Base-by-base conservation (phyloP, 1,284 basidiomycete species). In the Moniliella sp. region DNA sequence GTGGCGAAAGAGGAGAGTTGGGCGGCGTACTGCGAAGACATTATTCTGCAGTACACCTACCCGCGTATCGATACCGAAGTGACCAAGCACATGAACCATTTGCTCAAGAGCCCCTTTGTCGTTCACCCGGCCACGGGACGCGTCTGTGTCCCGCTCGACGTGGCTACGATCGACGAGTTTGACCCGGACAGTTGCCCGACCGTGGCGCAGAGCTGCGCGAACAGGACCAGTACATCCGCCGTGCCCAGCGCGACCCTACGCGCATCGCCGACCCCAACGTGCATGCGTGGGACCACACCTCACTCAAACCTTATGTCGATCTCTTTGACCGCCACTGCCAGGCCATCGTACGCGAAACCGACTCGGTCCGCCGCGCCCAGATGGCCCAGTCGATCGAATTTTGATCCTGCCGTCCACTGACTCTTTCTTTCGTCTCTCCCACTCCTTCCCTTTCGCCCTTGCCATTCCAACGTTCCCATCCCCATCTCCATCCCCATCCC, bases 41-140 rank as follows among this genome's bases (percentile, higher is more conserved):
- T 94, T 36, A 68, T 91, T 36, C 66, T 99, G 9, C 79, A 86
- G 56, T 94, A 93, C 62, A 88, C 81, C 0, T 97, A 97, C 60
- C 88, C 91, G 2, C 75, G 88, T 11, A 72, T 99, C 40, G 88
- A 99, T 61, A 76, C 81, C 4, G 88, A 97, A 61, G 88, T 99
- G 10, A 86, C 84, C 1, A 91, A 94, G 56, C 82, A 88, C 53
- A 71, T 84, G 36, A 97, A 97, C 64, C 91, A 99, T 65, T 70
- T 99, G 66, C 73, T 99, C 40, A 99, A 99, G 62, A 76, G 82
- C 15, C 91, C 91, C 0, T 97, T 99, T 62, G 91, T 84, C 56
- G 68, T 97, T 0, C 88, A 99, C 62, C 88, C 91, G 0, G 82
- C 82, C 40, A 97, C 91, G 1, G 86, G 86, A 1, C 73, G 84